phyloP scores from a whole-genome alignment of 495 filamentous ascomycete genomes.

The Aeminium ludgeri region DNA sequence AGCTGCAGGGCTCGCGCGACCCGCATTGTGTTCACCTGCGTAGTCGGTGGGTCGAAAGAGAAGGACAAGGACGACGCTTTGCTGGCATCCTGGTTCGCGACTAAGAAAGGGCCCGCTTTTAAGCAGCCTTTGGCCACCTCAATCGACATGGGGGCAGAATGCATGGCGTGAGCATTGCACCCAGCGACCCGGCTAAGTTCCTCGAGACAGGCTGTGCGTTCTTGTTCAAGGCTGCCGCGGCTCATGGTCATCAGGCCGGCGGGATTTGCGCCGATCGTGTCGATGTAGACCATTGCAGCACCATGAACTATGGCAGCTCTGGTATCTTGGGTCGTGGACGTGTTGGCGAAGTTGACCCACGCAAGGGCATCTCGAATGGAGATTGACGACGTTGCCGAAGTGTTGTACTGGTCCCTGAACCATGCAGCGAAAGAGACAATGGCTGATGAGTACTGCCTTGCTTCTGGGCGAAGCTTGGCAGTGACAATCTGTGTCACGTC shows the following conservation, averaged over 20 bases:
- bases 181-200: constrained; percentile 51
- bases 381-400: constrained; percentile 50
- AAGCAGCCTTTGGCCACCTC: constrained; percentile 33
- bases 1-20: constrained; percentile 81
- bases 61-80: constrained; percentile 41
- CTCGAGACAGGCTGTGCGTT: constrained; percentile 54
- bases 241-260: constrained; percentile 61
- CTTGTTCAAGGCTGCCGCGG: constrained; percentile 37
- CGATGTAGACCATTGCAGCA: constrained; percentile 88
- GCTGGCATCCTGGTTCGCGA: constrained; percentile 34
- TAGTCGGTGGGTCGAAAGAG: constrained; percentile 75
- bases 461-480: constrained; percentile 42
- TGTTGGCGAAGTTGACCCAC: constrained; percentile 90
- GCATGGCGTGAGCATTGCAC: constrained; percentile 43
- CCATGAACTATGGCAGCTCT: constrained; percentile 58
- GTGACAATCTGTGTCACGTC: constrained; percentile 78
- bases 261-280: constrained; percentile 86
- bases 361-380: constrained; percentile 81
- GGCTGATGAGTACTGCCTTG: constrained; percentile 35
- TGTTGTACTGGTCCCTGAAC: constrained; percentile 69
- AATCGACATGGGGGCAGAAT: constrained; percentile 37
- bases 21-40: constrained; percentile 72
- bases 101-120: constrained; percentile 54
- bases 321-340: constrained; percentile 31
- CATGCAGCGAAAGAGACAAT: constrained; percentile 83